phyloP scores from a whole-genome alignment of 106 monocot species.

The Posidonia australis region DNA sequence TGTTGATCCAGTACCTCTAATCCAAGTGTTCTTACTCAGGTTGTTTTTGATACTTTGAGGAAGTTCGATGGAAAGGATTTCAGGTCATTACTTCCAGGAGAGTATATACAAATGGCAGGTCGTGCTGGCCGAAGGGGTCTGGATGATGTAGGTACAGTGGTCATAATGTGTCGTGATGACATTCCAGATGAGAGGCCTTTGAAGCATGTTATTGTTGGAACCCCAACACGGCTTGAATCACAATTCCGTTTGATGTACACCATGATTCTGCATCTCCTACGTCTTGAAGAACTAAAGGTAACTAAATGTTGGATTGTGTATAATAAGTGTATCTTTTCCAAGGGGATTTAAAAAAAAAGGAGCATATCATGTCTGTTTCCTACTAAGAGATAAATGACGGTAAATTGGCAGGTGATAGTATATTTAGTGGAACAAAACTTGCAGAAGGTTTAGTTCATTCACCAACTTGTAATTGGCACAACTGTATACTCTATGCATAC shows the following conservation, averaged over 20 bases:
- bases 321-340: too few species aligned
- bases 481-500: too few species aligned
- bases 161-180: constrained; percentile 92
- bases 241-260: constrained; percentile 88
- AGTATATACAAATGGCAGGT: constrained; percentile 99
- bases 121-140: constrained; percentile 94
- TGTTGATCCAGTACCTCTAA: background rate
- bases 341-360: too few species aligned
- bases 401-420: too few species aligned
- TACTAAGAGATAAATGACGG: too few species aligned
- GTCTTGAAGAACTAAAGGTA: constrained; percentile 95
- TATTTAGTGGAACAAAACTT: too few species aligned
- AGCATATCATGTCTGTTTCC: too few species aligned
- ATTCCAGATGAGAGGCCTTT: constrained; percentile 79
- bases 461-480: too few species aligned
- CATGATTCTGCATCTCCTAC: constrained; percentile 97
- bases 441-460: too few species aligned
- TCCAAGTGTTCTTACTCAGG: constrained; percentile 26
- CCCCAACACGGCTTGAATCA: constrained; percentile 77
- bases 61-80: constrained; percentile 97
- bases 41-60: constrained; percentile 78
- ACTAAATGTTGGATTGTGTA: background rate
- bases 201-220: constrained; percentile 78
- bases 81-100: constrained; percentile 76
- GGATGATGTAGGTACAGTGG: constrained; percentile 87